These are phyloP conservation scores for Filobasidium floriforme DNA, from an alignment of 768 basidiomycete genomes.

Conservation along the genomic window DNA sequence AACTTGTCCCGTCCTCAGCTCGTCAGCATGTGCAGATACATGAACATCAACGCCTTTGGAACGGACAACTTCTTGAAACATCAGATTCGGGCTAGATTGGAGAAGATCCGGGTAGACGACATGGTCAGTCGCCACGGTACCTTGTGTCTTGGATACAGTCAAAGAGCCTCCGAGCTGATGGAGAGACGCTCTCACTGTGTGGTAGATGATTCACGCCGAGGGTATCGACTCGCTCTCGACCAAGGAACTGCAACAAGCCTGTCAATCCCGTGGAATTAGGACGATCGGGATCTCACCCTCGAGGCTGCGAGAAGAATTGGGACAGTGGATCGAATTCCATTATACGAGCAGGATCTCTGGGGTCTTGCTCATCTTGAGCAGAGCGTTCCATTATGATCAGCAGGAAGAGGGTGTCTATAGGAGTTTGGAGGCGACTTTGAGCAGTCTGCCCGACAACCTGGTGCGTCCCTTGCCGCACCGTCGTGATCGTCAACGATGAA, in stretches of 20 bases:
- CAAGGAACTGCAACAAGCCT: conserved; percentile 82
- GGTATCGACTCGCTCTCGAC: conserved; percentile 86
- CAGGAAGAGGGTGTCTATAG: conserved; percentile 77
- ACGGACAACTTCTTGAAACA: conserved; percentile 97
- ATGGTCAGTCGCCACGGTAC: conserved; percentile 44
- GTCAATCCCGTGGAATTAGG: conserved; percentile 86
- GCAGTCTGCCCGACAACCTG: conserved; percentile 86
- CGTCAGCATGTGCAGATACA: conserved; percentile 93
- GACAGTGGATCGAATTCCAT: conserved; percentile 88
- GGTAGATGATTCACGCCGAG: conserved; percentile 72
- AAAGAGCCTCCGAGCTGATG: conserved; percentile 13
- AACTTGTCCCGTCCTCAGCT: conserved; percentile 97
- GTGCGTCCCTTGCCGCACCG: conserved; percentile 49
- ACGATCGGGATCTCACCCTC: conserved; percentile 80
- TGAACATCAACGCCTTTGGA: conserved; percentile 96
- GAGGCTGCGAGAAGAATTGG: conserved; percentile 76
- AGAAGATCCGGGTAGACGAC: conserved; percentile 81
- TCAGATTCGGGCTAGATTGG: conserved; percentile 72
- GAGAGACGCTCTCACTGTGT: not conserved
- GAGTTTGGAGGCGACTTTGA: conserved; percentile 80
- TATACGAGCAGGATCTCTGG: conserved; percentile 85
- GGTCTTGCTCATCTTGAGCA: conserved; percentile 82
- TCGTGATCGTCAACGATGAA: not conserved
- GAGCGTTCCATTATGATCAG: conserved; percentile 86
- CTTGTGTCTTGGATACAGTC: too few species aligned